A percentile compares a stretch with the other conserved stretches of the same genome.
These are phyloP conservation scores for Geranomyces variabilis DNA, from an alignment of 192 early-diverging fungal genomes.

Conservation along the genomic window DNA sequence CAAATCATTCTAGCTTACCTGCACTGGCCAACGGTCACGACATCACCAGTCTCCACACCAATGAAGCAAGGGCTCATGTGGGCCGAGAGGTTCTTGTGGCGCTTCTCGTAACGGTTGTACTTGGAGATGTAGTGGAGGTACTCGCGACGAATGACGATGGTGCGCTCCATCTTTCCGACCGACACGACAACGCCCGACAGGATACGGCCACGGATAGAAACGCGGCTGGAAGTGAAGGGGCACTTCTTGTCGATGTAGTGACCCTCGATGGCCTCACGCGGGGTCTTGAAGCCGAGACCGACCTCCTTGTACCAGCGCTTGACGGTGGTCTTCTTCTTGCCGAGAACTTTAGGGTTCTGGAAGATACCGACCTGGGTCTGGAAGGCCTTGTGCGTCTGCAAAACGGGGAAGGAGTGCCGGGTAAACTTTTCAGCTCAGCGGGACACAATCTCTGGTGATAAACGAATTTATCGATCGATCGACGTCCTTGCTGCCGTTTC, in stretches of 20 bases:
- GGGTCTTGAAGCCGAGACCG: constrained; percentile 99
- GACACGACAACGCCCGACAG: constrained; percentile 89
- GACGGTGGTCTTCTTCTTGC: constrained; percentile 72
- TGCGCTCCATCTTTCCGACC: constrained; percentile 97
- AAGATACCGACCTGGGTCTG: constrained; percentile 95
- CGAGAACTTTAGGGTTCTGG: constrained; percentile 79
- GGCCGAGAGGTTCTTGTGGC: constrained; percentile 99
- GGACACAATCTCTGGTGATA: background rate
- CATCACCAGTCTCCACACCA: constrained; percentile 85
- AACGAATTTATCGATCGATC: background rate
- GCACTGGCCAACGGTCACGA: constrained; percentile 98
- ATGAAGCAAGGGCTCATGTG: constrained; percentile 95
- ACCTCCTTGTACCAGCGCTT: constrained; percentile 99
- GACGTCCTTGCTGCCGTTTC: background rate
- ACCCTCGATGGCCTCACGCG: constrained; percentile 94
- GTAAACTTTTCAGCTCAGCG: background rate
- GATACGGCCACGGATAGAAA: constrained; percentile 98
- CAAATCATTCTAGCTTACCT: constrained; percentile 48
- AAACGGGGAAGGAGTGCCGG: background rate
- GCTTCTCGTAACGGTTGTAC: constrained; percentile 99
- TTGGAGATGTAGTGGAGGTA: constrained; percentile 99
- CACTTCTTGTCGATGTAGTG: constrained; percentile 99
- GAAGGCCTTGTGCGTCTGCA: constrained; percentile 93
- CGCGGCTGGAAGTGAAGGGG: constrained; percentile 92
- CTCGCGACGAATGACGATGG: constrained; percentile 96